phyloP scores from a whole-genome alignment of 1,284 basidiomycete species.

The Fomitiporia mediterranea region DNA sequence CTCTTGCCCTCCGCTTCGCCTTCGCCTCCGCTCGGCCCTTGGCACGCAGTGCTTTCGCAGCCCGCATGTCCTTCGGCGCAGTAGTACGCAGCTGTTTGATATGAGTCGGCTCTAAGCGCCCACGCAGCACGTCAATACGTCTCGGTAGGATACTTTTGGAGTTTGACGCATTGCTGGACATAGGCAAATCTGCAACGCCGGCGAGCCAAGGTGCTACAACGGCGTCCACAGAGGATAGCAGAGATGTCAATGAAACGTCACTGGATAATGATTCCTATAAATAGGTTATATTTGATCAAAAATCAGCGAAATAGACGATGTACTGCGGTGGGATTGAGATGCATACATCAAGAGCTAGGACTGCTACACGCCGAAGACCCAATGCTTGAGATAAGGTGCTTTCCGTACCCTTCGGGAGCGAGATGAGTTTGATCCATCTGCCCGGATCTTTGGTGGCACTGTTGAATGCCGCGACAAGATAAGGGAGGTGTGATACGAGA shows the following conservation, averaged over 20 bases:
- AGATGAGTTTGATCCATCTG: constrained; percentile 51
- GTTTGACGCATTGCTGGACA: constrained; percentile 15
- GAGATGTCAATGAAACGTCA: constrained; percentile 33
- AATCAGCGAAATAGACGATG: constrained; percentile 4
- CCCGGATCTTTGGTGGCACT: constrained; percentile 19
- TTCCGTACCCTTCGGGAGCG: constrained; percentile 72
- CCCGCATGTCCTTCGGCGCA: constrained; percentile 74
- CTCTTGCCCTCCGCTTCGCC: constrained; percentile 29
- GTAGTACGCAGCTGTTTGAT: constrained; percentile 84
- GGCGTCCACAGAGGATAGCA: constrained; percentile 46
- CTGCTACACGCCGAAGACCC: constrained; percentile 67
- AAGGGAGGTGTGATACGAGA: constrained; percentile 66
- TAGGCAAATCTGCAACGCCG: constrained; percentile 23
- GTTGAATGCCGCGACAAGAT: constrained; percentile 71
- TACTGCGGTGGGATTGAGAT: constrained; percentile 2
- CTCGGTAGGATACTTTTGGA: constrained; percentile 10
- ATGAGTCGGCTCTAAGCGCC: constrained; percentile 61
- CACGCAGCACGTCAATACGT: constrained; percentile 1
- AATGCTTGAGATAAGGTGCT: constrained; percentile 52
- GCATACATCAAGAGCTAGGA: constrained; percentile 58
- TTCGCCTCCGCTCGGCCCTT: constrained; percentile 54
- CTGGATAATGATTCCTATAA: constrained; percentile 37
- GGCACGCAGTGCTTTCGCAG: constrained; percentile 58
- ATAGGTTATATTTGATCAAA: background rate
- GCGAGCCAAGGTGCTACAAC: constrained; percentile 62